A percentile compares a stretch with the other conserved stretches of the same genome.
These are phyloP conservation scores for Termitomyces bulborhizus DNA, from an alignment of 768 basidiomycete species.

Conservation along the genomic window DNA sequence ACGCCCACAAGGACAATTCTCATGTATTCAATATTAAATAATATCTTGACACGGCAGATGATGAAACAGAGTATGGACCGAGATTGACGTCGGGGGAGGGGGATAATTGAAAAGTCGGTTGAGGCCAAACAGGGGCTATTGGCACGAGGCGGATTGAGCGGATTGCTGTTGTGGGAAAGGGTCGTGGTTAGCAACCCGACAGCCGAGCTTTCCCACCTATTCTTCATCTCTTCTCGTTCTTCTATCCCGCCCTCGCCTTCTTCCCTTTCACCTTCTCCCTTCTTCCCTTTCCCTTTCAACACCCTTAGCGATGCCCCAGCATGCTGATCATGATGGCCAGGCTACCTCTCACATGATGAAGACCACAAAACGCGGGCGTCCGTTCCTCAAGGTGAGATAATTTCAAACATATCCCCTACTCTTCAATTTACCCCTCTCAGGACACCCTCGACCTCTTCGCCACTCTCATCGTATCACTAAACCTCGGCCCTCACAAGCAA, in stretches of 20 bases:
- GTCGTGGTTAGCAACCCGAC: conserved; percentile 36
- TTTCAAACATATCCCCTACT: conserved; percentile 4
- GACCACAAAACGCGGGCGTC: conserved; percentile 92
- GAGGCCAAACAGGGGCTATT: conserved; percentile 12
- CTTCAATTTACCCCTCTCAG: conserved; percentile 32
- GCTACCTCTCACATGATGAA: conserved; percentile 96
- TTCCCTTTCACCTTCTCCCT: conserved; percentile 7
- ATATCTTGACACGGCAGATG: not conserved
- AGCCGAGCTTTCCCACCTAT: conserved; percentile 30
- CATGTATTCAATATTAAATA: not conserved
- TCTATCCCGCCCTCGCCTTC: conserved; percentile 13
- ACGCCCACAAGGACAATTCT: not conserved
- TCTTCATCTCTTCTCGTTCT: conserved; percentile 19
- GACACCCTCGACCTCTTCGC: conserved; percentile 98
- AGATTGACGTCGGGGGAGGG: conserved; percentile 11
- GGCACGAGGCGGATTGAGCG: conserved; percentile 11
- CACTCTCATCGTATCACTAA: conserved; percentile 90
- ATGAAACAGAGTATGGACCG: not conserved
- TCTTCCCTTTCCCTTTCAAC: conserved; percentile 19
- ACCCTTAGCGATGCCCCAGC: conserved; percentile 27
- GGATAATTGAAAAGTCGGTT: conserved; percentile 8
- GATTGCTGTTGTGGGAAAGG: conserved; percentile 33
- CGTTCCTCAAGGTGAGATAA: conserved; percentile 75
- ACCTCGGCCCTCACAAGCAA: conserved; percentile 84
- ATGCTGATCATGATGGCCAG: conserved; percentile 40